Evolutionary conservation across 1,139 yeast genomes (phyloP).

Genomic region (Nematodospora anomalae): DNA sequence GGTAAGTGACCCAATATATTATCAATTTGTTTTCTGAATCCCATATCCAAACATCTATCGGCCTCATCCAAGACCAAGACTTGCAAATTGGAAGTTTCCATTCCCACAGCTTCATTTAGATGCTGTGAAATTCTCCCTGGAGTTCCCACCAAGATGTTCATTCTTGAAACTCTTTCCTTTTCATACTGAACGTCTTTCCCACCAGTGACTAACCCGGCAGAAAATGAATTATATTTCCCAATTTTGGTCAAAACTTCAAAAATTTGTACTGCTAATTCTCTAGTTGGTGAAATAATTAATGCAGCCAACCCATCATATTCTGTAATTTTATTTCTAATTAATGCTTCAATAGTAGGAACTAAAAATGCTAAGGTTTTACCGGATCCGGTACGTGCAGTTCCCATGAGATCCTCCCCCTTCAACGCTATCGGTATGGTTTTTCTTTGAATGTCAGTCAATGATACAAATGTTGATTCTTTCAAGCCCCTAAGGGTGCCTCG

Average conservation of each 20-base stretch:
- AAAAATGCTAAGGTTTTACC: conserved; percentile 94
- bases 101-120: conserved; percentile 88
- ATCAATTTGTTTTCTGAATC: conserved; percentile 86
- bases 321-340: conserved; percentile 75
- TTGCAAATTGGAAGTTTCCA: conserved; percentile 79
- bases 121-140: conserved; percentile 96
- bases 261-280: conserved; percentile 92
- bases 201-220: conserved; percentile 96
- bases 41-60: conserved; percentile 95
- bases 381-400: conserved; percentile 95
- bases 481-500: conserved; percentile 67
- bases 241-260: conserved; percentile 86
- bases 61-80: conserved; percentile 92
- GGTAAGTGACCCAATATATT: conserved; percentile 83
- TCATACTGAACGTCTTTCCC: conserved; percentile 92
- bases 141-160: conserved; percentile 90
- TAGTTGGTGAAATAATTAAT: conserved; percentile 84
- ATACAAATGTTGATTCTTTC: conserved; percentile 66
- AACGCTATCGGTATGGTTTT: conserved; percentile 76
- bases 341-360: conserved; percentile 76
- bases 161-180: conserved; percentile 76
- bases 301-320: conserved; percentile 94
- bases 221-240: conserved; percentile 75
- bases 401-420: conserved; percentile 81
- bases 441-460: conserved; percentile 83